Evolutionary conservation across 176 grass and related monocot species (phyloP), one percentile per base, ranked within the genome.

Genomic region (Avena eriantha): DNA sequence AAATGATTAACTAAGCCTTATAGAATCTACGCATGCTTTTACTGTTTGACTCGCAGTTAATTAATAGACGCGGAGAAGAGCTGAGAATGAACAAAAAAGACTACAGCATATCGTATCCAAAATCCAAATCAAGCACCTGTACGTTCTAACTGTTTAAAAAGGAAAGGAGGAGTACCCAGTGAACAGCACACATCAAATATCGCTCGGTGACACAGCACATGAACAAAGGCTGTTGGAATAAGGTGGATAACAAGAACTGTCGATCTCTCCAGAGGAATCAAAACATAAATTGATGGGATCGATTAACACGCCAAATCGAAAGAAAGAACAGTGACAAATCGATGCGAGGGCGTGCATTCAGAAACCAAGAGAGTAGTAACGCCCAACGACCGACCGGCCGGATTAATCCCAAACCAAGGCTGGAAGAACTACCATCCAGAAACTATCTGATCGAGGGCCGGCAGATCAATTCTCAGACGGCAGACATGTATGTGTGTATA

Each of bases 101-200:
- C 5, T 21, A 56, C 6, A 29, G 12, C 36, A 46, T 45, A 43
- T 41, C 43, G 6, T 43, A 63, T 54, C 59, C 24, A 80, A 26
- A 49, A 66, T 54, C 14, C 51, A 54, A 54, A 54, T 18, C 51
- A 54, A 51, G 49, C 10, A 67, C 10, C 1, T 12, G 10, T 34
- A 39, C 36, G 24, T 34, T 81, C 45, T 50, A 45, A 74, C 17
- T 46, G 29, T 46, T 73, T 26, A 48, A 29, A 47, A 26, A 8
- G 4, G 59, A 48, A 26, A 48, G 1, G 16, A 60, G 22, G 69
- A 47, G 39, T 35, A 35, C 33, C 35, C 17, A 26, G 26, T 68
- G 36, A 54, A 54, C 51, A 54, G 51, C 50, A 5, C 36, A 55
- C 66, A 82, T 82, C 80, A 83, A 71, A 83, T 82, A 70, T 56